These are phyloP conservation scores for Beauveria medogensis DNA, from an alignment of 2,329 filamentous ascomycete species.

Conservation along the genomic window DNA sequence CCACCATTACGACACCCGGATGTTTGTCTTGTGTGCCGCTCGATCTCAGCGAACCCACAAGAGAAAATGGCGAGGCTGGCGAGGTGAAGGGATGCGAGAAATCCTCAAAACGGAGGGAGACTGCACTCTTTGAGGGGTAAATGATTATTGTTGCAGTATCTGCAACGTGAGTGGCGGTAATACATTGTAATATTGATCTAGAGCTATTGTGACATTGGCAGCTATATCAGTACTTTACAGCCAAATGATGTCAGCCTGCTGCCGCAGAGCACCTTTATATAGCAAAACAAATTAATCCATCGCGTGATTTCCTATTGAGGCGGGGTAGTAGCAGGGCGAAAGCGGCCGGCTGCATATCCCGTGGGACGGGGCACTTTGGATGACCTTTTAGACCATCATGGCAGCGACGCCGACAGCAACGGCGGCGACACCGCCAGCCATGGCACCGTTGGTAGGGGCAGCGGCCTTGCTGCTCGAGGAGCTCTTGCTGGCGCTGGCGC, in stretches of 20 bases:
- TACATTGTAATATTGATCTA: neutral
- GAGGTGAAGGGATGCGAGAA: too few species aligned
- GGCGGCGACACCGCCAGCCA: neutral
- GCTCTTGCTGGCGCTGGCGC: neutral
- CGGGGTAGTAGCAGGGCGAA: neutral
- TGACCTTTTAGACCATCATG: neutral
- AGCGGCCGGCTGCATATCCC: neutral
- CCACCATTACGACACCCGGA: neutral
- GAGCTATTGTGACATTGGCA: neutral
- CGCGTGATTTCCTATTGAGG: neutral
- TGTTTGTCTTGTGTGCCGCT: too few species aligned
- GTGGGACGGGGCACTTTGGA: neutral
- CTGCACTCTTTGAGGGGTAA: too few species aligned
- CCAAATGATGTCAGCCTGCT: neutral
- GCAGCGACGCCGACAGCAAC: conserved; percentile 1
- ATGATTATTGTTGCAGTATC: too few species aligned
- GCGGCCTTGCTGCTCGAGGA: neutral
- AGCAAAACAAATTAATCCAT: neutral
- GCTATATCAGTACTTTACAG: neutral
- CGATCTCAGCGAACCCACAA: too few species aligned
- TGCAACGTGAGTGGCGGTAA: neutral
- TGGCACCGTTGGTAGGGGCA: neutral
- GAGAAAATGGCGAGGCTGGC: too few species aligned
- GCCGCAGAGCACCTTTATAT: neutral
- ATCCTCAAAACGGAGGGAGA: neutral